phyloP scores from a whole-genome alignment of 345 rosid species.

The Salix arbutifolia region DNA sequence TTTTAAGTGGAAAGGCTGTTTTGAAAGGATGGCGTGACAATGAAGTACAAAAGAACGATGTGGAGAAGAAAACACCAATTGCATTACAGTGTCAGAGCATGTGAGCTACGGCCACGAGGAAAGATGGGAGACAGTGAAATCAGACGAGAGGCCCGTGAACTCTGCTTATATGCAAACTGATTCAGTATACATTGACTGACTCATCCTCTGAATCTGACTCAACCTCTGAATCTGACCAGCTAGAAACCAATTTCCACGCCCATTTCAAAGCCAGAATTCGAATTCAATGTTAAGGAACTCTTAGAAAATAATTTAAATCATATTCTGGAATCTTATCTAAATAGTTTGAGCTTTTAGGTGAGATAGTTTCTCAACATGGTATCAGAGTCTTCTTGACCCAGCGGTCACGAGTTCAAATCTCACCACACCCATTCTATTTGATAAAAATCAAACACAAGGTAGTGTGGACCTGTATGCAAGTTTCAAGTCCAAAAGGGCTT shows the following conservation, averaged over 20 bases:
- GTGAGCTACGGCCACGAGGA: slow-evolving; percentile 39
- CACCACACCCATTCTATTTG: too few species aligned
- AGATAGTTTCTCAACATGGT: too few species aligned
- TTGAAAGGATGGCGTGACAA: neutral
- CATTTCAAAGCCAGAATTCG: slow-evolving; percentile 21
- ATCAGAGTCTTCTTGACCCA: too few species aligned
- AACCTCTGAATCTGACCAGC: slow-evolving; percentile 2
- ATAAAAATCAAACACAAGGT: too few species aligned
- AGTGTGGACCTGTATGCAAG: too few species aligned
- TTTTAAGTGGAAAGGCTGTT: slow-evolving; percentile 10
- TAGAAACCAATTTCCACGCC: slow-evolving; percentile 22
- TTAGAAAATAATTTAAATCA: too few species aligned
- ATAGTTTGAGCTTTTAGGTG: too few species aligned
- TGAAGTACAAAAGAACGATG: slow-evolving; percentile 27
- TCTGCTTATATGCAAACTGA: slow-evolving; percentile 2
- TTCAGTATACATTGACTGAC: slow-evolving; percentile 3
- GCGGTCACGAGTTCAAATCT: too few species aligned
- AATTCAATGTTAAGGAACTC: too few species aligned
- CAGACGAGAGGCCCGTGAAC: slow-evolving; percentile 45
- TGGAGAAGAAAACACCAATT: slow-evolving; percentile 31
- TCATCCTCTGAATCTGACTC: slow-evolving; percentile 4
- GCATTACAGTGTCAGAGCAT: slow-evolving; percentile 38
- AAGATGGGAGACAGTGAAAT: slow-evolving; percentile 31
- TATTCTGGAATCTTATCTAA: too few species aligned
- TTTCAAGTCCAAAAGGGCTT: too few species aligned